Conservation (phyloP, 2,329 filamentous ascomycete genomes). For the Dryadomyces quercus-mongolicae region DNA sequence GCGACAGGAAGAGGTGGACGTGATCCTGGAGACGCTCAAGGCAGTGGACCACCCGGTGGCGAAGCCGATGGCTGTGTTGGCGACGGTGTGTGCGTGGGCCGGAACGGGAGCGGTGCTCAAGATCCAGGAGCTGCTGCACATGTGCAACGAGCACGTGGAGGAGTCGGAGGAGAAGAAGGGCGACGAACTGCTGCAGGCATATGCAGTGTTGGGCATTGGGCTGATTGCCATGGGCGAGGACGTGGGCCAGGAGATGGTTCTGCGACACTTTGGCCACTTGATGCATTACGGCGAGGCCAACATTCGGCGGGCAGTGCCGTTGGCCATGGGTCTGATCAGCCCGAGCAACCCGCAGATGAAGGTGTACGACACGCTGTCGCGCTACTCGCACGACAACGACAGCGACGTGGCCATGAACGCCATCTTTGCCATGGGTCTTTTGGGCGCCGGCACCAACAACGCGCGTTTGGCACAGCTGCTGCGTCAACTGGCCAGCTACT, state of each 20-base stretch:
- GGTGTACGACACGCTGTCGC: slow-evolving; percentile 93
- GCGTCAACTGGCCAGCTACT: slow-evolving; percentile 92
- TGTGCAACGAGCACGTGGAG: slow-evolving; percentile 95
- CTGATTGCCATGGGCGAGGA: slow-evolving; percentile 98
- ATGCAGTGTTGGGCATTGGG: slow-evolving; percentile 87
- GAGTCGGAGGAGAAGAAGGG: slow-evolving; percentile 91
- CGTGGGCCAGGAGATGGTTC: slow-evolving; percentile 95
- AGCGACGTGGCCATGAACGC: slow-evolving; percentile 97
- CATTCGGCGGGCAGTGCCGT: slow-evolving; percentile 87
- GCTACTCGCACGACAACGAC: slow-evolving; percentile 98
- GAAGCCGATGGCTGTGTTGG: slow-evolving; percentile 86
- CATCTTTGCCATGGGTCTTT: slow-evolving; percentile 97
- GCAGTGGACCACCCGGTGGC: slow-evolving; percentile 95
- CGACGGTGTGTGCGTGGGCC: slow-evolving; percentile 95
- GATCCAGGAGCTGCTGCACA: slow-evolving; percentile 91
- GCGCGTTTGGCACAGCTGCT: slow-evolving; percentile 89
- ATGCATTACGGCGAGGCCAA: slow-evolving; percentile 99
- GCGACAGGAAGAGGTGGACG: slow-evolving; percentile 96
- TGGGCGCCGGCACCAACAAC: slow-evolving; percentile 96
- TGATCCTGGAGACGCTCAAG: slow-evolving; percentile 92
- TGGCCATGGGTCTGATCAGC: slow-evolving; percentile 93
- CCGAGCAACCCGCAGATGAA: slow-evolving; percentile 99
- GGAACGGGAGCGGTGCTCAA: slow-evolving; percentile 95
- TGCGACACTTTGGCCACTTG: slow-evolving; percentile 91
- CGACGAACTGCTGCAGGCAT: slow-evolving; percentile 89